Conservation (phyloP, 106 monocot species). For the Allium sativum region DNA sequence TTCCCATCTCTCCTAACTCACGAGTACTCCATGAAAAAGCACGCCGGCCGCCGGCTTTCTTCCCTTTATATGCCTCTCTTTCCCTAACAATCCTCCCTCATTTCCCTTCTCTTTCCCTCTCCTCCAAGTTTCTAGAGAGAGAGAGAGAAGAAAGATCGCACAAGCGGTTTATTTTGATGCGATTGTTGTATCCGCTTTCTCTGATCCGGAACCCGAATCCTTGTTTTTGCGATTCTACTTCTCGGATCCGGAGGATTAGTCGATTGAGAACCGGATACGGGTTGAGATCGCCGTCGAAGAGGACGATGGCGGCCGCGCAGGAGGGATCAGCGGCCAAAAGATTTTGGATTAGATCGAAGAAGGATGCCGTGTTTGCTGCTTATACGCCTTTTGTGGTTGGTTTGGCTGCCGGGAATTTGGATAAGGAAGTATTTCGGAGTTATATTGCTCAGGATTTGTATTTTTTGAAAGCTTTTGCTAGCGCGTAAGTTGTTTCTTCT, state of each 20-base stretch:
- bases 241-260: slow-evolving; percentile 7
- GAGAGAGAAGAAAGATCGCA: no score
- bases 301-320: slow-evolving; percentile 24
- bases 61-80: slow-evolving; percentile 20
- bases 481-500: slow-evolving; percentile 48
- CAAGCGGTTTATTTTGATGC: slow-evolving; percentile 14
- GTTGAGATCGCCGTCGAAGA: not conserved
- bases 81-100: not conserved
- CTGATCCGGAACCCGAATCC: slow-evolving; percentile 9
- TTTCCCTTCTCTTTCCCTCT: not conserved
- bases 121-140: not conserved
- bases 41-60: slow-evolving; percentile 36
- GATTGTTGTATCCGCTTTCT: slow-evolving; percentile 11
- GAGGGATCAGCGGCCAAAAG: slow-evolving; percentile 51
- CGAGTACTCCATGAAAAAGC: slow-evolving; percentile 18
- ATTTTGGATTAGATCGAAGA: slow-evolving; percentile 57
- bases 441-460: slow-evolving; percentile 72
- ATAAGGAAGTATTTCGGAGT: slow-evolving; percentile 45
- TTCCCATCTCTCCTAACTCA: not conserved
- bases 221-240: not conserved
- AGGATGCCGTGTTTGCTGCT: slow-evolving; percentile 40
- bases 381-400: slow-evolving; percentile 75
- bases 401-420: slow-evolving; percentile 61
- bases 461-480: slow-evolving; percentile 63
- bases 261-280: slow-evolving; percentile 4